Base-by-base conservation (phyloP, 2,329 filamentous ascomycete genomes). In the Allantophomopsis lycopodina region DNA sequence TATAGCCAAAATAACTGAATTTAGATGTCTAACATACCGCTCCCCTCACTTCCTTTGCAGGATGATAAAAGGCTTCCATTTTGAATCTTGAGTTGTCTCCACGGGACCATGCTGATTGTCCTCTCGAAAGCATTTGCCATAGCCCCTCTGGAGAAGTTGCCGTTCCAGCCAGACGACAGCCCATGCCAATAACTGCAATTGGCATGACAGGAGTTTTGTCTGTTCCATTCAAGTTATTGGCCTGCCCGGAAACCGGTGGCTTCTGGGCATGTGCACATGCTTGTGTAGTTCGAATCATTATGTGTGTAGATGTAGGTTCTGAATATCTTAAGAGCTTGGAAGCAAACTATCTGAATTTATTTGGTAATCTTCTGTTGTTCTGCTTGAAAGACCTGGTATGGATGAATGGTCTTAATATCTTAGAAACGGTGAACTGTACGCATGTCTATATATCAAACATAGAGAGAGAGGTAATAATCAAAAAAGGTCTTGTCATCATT, bases 121-220 rank as follows among this genome's bases (percentile, higher is more conserved):
- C 54, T 37, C 52, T 47, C 11, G 53, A 51, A 35, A 49, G 50
- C 5, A 58, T 41, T 43, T 56, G 51, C 55, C 55, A 58, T 28
- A 58, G 52, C 37, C 56, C 53, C 3, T 46, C 48, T 7, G 48
- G 38, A 0, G 49, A 39, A 21, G 48, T 49, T 2, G 41, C 36
- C 6, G 60, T 38, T 5, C 45, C 43, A 7, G 55, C 49, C 3
- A 57, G 46, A 28, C 55, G 48, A 21, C 55, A 57, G 7, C 54
- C 50, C 54, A 56, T 56, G 39, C 55, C 55, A 20, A 40, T 32
- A 13, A 57, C 51, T 16, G 55, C 55, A 32, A 58, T 52, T 13
- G 57, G 55, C 36, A 40, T 37, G 5, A 5, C 21, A 28, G 36
- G 8, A 5, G n/a, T 17, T 12, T 37, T 30, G 28, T 28, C 21